Base-by-base conservation (phyloP, 495 filamentous ascomycete genomes). In the Tuber brumale region DNA sequence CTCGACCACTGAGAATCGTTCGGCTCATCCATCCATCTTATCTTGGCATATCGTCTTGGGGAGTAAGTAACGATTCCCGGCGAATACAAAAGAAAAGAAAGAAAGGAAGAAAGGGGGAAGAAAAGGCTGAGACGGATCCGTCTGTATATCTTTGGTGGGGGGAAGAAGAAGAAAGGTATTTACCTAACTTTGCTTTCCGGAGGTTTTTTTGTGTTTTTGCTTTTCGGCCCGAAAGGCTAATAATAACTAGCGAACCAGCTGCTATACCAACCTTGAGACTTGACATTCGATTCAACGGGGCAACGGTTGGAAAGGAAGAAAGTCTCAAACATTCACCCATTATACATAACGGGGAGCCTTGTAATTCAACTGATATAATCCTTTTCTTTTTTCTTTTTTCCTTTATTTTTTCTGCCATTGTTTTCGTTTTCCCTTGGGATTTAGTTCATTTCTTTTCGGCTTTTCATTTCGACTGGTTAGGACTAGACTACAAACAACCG, bases 61-160 rank as follows among this genome's bases (percentile, higher is more conserved):
- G 46, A 76, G 48, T 73, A 80, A 75, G 72, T 80, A 73, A 79
- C 14, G 19, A 18, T 66, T 18, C 57, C 14, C 27, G 12, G 5
- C 27, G 31, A 14, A 35, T 66, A 66, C 57, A 66, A 27, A 14
- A 35, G 57, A 66, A 35, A 31, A 66, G 57, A 61, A n/a, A n/a
- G 21, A 10, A 10, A n/a, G n/a, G 51, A 27, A 16, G n/a, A 31
- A 31, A 61, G 51, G 51, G 51, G 51, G 27, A 66, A 66, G 57
- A 31, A 35, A 19, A 31, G 57, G 57, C 57, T 66, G 4, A 27
- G 27, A 2, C 27, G 16, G 18, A 66, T 66, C 57, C 12, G 6
- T 66, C 57, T 12, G 31, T 6, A 66, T 35, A 66, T 35, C 27
- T 66, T 35, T 66, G 31, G 57, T 6, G 57, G 57, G 31, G 5